phyloP scores from a whole-genome alignment of 2,329 filamentous ascomycete genomes.

The Hymenoscyphus fraxineus region DNA sequence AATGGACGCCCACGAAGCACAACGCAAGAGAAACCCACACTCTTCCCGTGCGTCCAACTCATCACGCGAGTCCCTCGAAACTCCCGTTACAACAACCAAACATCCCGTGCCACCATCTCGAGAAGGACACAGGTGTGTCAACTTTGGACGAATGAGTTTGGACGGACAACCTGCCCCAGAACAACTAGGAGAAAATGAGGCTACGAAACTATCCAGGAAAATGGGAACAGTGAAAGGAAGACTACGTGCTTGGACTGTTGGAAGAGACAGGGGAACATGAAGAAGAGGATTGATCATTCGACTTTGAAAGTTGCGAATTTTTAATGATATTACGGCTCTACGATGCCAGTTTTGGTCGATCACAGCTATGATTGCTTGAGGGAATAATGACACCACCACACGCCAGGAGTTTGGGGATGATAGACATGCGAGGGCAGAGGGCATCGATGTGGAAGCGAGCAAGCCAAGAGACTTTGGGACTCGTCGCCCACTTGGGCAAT shows the following conservation, averaged over 20 bases:
- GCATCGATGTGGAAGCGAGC: not conserved
- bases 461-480: not conserved
- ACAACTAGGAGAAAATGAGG: constrained; percentile 8
- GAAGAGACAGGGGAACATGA: constrained; percentile 23
- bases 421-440: not conserved
- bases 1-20: constrained; percentile 22
- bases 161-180: constrained; percentile 16
- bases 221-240: constrained; percentile 20
- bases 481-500: not conserved
- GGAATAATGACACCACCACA: not conserved
- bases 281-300: not conserved
- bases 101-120: constrained; percentile 6
- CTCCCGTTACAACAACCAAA: constrained; percentile 8
- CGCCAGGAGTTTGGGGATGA: not conserved
- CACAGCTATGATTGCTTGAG: not conserved
- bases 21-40: constrained; percentile 6
- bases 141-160: constrained; percentile 19
- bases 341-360: not conserved
- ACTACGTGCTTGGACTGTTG: constrained; percentile 24
- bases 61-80: constrained; percentile 15
- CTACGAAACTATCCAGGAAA: constrained; percentile 18
- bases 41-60: constrained; percentile 15
- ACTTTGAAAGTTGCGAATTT: constrained; percentile 4
- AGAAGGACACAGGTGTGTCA: constrained; percentile 19
- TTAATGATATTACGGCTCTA: not conserved